phyloP scores from a whole-genome alignment of 352 stramenopile genomes.

The Phytophthora agathidicida region DNA sequence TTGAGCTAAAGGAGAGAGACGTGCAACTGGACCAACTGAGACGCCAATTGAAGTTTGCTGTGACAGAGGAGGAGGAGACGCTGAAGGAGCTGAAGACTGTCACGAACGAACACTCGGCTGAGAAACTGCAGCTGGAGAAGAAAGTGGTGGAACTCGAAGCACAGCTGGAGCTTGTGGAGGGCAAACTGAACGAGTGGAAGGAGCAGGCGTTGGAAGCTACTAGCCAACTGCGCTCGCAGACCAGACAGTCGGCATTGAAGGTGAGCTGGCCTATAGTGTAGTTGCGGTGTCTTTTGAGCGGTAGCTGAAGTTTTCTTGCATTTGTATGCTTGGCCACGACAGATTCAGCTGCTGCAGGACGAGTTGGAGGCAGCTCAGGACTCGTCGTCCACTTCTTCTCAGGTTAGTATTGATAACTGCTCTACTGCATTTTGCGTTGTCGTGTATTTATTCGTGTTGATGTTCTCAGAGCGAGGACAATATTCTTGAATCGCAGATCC shows the following conservation, averaged over 20 bases:
- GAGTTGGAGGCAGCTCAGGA: constrained; percentile 55
- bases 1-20: constrained; percentile 73
- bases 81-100: constrained; percentile 62
- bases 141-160: constrained; percentile 76
- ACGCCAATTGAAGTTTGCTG: constrained; percentile 66
- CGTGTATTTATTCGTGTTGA: constrained; percentile 29
- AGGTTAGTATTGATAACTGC: constrained; percentile 25
- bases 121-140: constrained; percentile 71
- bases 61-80: constrained; percentile 67
- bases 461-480: constrained; percentile 59
- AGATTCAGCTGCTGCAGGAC: constrained; percentile 72
- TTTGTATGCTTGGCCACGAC: not conserved
- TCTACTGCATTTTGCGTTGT: constrained; percentile 1
- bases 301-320: constrained; percentile 5
- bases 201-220: constrained; percentile 68
- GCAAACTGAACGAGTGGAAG: constrained; percentile 70
- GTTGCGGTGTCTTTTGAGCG: too few species aligned
- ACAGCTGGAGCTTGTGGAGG: constrained; percentile 69
- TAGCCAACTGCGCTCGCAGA: constrained; percentile 49
- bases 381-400: constrained; percentile 41
- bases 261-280: too few species aligned
- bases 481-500: constrained; percentile 70
- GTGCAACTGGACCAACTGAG: constrained; percentile 71
- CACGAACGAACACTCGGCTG: constrained; percentile 54
- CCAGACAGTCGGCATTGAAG: constrained; percentile 59